A percentile compares a stretch with the other conserved stretches of the same genome.
Conservation (phyloP, 331 rosid species). For the Dryas integrifolia region DNA sequence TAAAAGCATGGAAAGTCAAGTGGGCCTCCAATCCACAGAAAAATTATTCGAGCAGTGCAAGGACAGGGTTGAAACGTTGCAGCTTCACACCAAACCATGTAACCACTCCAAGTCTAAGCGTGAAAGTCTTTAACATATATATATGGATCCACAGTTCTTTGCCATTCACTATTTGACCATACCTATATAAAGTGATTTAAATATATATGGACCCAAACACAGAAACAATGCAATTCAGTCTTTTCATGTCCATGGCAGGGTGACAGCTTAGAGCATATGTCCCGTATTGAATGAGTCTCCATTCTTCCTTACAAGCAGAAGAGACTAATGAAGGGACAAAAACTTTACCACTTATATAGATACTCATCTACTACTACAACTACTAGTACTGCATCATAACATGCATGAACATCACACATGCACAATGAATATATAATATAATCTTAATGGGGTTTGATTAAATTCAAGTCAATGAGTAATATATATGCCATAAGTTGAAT, state of each 20-base stretch:
- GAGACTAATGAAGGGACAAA: slow-evolving; percentile 29
- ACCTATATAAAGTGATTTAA: background rate
- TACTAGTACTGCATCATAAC: background rate
- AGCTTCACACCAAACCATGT: slow-evolving; percentile 34
- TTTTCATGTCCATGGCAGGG: slow-evolving; percentile 26
- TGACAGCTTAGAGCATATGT: slow-evolving; percentile 36
- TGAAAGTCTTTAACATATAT: slow-evolving; percentile 5
- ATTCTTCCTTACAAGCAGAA: slow-evolving; percentile 19
- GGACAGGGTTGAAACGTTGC: slow-evolving; percentile 34
- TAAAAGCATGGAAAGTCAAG: background rate
- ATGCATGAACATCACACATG: background rate
- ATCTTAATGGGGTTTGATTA: slow-evolving; percentile 16
- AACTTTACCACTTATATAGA: background rate
- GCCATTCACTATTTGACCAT: too few species aligned
- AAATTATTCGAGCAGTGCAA: slow-evolving; percentile 9
- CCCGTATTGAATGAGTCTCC: slow-evolving; percentile 24
- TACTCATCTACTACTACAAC: background rate
- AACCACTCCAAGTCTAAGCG: slow-evolving; percentile 28
- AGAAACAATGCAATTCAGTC: slow-evolving; percentile 11
- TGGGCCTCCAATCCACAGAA: background rate
- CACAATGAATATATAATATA: background rate
- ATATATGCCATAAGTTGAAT: background rate
- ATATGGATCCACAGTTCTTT: background rate
- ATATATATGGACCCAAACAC: slow-evolving; percentile 9
- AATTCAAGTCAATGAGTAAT: slow-evolving; percentile 13